phyloP scores from a whole-genome alignment of 148 eudicot genomes.

The Rhododendron ferrugineum region DNA sequence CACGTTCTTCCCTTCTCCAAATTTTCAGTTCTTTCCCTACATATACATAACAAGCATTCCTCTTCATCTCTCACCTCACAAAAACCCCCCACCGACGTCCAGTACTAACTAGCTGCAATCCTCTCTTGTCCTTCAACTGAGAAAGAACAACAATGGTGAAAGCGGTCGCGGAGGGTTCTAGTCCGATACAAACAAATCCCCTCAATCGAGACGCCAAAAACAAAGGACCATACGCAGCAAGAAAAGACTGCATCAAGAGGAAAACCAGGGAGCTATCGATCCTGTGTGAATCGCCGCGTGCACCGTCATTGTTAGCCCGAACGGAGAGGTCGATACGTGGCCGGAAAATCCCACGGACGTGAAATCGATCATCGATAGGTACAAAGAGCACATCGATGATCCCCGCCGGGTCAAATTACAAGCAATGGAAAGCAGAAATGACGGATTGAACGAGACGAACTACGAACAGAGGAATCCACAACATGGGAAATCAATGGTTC shows the following conservation, averaged over 20 bases:
- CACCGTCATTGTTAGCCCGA: not conserved
- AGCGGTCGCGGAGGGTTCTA: too few species aligned
- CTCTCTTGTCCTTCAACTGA: too few species aligned
- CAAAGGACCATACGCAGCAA: too few species aligned
- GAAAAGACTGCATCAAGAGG: slow-evolving; percentile 10
- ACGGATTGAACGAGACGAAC: not conserved
- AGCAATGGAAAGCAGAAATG: not conserved
- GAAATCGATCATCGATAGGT: not conserved
- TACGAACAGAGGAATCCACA: not conserved
- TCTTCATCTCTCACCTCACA: too few species aligned
- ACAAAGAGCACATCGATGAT: not conserved
- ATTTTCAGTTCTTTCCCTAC: too few species aligned
- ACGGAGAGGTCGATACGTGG: slow-evolving; percentile 13
- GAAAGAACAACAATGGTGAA: too few species aligned
- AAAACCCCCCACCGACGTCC: too few species aligned
- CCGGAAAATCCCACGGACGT: slow-evolving; percentile 7
- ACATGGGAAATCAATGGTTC: not conserved
- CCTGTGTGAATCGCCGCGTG: slow-evolving; percentile 9
- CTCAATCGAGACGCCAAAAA: too few species aligned
- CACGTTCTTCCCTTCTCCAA: too few species aligned
- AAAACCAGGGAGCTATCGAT: slow-evolving; percentile 14
- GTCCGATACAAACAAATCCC: too few species aligned
- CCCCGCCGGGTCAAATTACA: not conserved
- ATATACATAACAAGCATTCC: too few species aligned
- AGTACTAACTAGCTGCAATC: too few species aligned